phyloP scores from a whole-genome alignment of 75 land plant genomes.

The Picea glauca region DNA sequence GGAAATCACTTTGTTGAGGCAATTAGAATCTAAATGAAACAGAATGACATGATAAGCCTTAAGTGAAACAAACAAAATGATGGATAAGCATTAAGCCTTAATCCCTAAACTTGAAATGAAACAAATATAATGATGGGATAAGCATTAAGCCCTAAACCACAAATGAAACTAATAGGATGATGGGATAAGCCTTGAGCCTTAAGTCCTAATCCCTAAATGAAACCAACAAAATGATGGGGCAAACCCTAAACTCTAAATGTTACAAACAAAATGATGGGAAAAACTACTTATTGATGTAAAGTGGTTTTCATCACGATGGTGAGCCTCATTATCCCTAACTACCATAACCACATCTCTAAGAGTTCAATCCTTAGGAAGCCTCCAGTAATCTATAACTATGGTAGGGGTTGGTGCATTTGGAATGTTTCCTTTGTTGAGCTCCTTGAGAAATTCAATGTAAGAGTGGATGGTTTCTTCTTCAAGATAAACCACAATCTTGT shows the following conservation, averaged over 20 bases:
- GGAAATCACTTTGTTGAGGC: too few relatives aligned
- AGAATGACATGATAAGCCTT: too few relatives aligned
- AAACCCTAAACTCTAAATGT: too few relatives aligned
- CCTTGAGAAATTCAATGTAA: slow-evolving; percentile 68
- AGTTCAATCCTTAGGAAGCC: slow-evolving; percentile 45
- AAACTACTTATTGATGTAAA: slow-evolving; percentile 57
- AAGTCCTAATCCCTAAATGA: background rate
- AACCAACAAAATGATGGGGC: too few relatives aligned
- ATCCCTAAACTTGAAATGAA: too few relatives aligned
- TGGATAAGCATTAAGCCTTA: too few relatives aligned
- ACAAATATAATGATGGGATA: too few relatives aligned
- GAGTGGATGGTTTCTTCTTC: slow-evolving; percentile 86
- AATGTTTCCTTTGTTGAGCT: slow-evolving; percentile 61
- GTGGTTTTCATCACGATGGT: slow-evolving; percentile 85
- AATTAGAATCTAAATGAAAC: too few relatives aligned
- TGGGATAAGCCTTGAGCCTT: too few relatives aligned
- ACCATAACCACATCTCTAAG: slow-evolving; percentile 74
- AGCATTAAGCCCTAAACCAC: too few relatives aligned
- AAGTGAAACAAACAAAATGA: background rate
- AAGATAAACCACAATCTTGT: slow-evolving; percentile 70
- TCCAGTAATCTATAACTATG: slow-evolving; percentile 88
- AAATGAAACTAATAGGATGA: too few relatives aligned
- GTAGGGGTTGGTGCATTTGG: slow-evolving; percentile 75
- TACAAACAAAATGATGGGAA: background rate
- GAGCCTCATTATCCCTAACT: slow-evolving; percentile 80